A percentile compares a stretch with the other conserved stretches of the same genome.
phyloP scores from a whole-genome alignment of 768 basidiomycete genomes.

The Hortiboletus campestris region DNA sequence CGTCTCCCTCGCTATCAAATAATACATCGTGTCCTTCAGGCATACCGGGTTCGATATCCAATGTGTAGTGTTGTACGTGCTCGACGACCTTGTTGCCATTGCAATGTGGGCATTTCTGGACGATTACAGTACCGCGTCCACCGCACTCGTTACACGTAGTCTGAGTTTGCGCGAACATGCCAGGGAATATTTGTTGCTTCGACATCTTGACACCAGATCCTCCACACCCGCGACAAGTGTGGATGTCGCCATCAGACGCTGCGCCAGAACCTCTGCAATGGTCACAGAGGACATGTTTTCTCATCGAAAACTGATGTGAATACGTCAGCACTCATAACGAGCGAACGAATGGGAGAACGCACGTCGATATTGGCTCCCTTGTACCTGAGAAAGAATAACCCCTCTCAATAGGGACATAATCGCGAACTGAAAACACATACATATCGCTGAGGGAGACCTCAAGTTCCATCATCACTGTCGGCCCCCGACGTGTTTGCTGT shows the following conservation, averaged over 20 bases:
- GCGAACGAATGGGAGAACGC: slow-evolving; percentile 17
- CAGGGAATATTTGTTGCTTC: slow-evolving; percentile 92
- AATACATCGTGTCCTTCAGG: slow-evolving; percentile 92
- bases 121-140: slow-evolving; percentile 80
- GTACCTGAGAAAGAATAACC: slow-evolving; percentile 50
- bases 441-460: slow-evolving; percentile 88
- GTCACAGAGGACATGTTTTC: slow-evolving; percentile 90
- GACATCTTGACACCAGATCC: slow-evolving; percentile 84
- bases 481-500: slow-evolving; percentile 74
- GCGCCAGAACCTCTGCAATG: slow-evolving; percentile 97
- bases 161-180: slow-evolving; percentile 92
- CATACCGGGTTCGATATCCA: slow-evolving; percentile 84
- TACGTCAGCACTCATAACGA: neutral
- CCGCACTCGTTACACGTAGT: slow-evolving; percentile 79
- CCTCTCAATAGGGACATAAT: neutral
- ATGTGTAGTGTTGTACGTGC: slow-evolving; percentile 75
- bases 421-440: slow-evolving; percentile 37
- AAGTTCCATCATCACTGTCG: slow-evolving; percentile 74
- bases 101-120: slow-evolving; percentile 79
- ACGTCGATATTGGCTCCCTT: slow-evolving; percentile 84
- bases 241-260: slow-evolving; percentile 83
- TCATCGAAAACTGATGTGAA: slow-evolving; percentile 75
- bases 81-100: slow-evolving; percentile 78
- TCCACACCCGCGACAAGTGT: slow-evolving; percentile 79
- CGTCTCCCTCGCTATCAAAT: slow-evolving; percentile 96